Base-by-base conservation (phyloP, 202 grass and related monocot genomes). In the Schoenoplectus triqueter region DNA sequence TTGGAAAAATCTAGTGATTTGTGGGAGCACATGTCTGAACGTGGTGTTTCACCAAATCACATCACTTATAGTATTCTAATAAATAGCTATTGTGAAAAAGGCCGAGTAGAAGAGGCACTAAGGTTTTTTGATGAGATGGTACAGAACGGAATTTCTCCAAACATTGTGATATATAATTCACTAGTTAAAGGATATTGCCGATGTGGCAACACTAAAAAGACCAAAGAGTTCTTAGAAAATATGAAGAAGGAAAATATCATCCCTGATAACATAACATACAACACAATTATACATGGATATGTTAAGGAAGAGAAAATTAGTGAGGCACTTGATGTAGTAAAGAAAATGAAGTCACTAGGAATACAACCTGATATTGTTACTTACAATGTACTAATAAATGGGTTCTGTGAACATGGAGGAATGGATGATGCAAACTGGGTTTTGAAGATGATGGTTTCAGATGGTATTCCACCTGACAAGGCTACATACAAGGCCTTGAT, bases 401-500 rank as follows among this genome's bases (percentile, higher is more conserved):
- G 91, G 20, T 92, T 87, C 79, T 91, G 81, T 75, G 85, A 90
- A 85, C 73, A 87, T 47, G 95, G 95, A 70, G 85, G 85, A 66
- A 89, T 94, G 84, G 85, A 91, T 81, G 91, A 92, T 83, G 93
- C 90, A 82, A 66, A 85, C 64, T 89, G 85, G 87, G 6, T 95
- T 57, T 95, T 93, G 64, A 91, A 92, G 78, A 94, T 86, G 90
- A 95, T 98, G 93, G 49, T 47, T 83, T 63, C 17, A 7, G 88
- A 47, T 73, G 87, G 90, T 64, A 93, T 89, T 78, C 85, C 85
- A 86, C 91, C 93, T 11, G 93, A 95, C 87, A 91, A 83, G 87
- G 92, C 89, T 92, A 98, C 95, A 82, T 98, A 98, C 65, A 91
- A 91, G 82, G 90, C 90, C 61, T 81, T 98, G 88, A 90, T 98